These are phyloP conservation scores for Penicillium aurantiogriseum DNA, from an alignment of 2,329 filamentous ascomycete genomes.

Conservation along the genomic window DNA sequence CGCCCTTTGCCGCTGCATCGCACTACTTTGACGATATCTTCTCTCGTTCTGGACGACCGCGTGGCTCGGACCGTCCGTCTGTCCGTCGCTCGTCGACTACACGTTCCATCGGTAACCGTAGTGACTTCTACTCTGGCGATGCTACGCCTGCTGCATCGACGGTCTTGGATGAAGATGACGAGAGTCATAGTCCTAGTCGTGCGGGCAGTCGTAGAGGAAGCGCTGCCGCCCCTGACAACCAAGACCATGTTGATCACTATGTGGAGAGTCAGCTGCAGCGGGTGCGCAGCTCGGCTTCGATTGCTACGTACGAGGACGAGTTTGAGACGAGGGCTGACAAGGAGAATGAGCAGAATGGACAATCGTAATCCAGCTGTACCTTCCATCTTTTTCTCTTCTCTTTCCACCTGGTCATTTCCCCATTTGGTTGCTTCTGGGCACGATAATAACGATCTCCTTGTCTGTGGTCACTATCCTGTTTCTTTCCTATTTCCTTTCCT, in stretches of 20 bases:
- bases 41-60: constrained; percentile 52
- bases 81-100: constrained; percentile 77
- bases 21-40: constrained; percentile 97
- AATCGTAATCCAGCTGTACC: background rate
- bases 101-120: constrained; percentile 78
- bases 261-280: constrained; percentile 76
- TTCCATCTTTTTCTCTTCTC: background rate
- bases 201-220: constrained; percentile 43
- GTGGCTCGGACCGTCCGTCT: constrained; percentile 48
- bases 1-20: constrained; percentile 75
- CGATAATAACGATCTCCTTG: background rate
- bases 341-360: constrained; percentile 25
- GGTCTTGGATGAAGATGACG: constrained; percentile 37
- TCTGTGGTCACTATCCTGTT: background rate
- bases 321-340: constrained; percentile 58
- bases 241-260: constrained; percentile 75
- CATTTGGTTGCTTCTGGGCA: background rate
- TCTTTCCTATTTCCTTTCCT: background rate
- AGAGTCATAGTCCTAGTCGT: constrained; percentile 14
- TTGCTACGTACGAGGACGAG: constrained; percentile 58
- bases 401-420: background rate
- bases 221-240: constrained; percentile 40
- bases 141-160: constrained; percentile 32
- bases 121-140: constrained; percentile 63
- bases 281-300: constrained; percentile 60